Evolutionary conservation across 306 rosid species (phyloP).

Genomic region (Rosa rugosa): DNA sequence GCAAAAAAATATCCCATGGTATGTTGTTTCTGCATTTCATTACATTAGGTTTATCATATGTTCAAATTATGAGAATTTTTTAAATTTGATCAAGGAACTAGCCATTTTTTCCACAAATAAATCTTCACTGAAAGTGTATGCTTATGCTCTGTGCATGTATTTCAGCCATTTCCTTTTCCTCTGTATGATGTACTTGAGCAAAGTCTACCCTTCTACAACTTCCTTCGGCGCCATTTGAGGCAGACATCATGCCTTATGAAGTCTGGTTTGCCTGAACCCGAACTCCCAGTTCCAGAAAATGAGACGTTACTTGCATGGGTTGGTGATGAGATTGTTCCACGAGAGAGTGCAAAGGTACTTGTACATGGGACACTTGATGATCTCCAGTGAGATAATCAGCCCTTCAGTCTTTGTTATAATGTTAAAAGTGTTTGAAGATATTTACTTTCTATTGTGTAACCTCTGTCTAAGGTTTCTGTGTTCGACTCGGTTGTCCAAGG

Average conservation of each 20-base stretch:
- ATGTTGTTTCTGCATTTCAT: slow-evolving; percentile 15
- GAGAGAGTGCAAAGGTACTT: slow-evolving; percentile 80
- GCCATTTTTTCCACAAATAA: not conserved
- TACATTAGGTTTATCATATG: not conserved
- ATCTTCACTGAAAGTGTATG: slow-evolving; percentile 1
- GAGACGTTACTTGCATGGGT: slow-evolving; percentile 86
- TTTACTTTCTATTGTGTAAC: slow-evolving; percentile 25
- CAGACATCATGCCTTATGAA: slow-evolving; percentile 45
- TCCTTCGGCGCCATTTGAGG: slow-evolving; percentile 61
- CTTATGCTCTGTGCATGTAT: slow-evolving; percentile 19
- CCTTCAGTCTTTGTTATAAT: slow-evolving; percentile 22
- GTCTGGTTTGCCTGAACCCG: slow-evolving; percentile 60
- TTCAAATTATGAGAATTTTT: not conserved
- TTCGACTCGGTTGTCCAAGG: slow-evolving; percentile 92
- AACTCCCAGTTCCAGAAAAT: slow-evolving; percentile 84
- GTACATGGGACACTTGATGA: slow-evolving; percentile 4
- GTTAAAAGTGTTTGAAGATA: slow-evolving; percentile 21
- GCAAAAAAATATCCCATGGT: slow-evolving; percentile 60
- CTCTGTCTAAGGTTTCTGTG: slow-evolving; percentile 66
- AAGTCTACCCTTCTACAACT: slow-evolving; percentile 70
- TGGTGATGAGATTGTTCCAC: slow-evolving; percentile 73
- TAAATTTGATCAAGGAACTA: not conserved
- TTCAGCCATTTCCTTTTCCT: slow-evolving; percentile 69
- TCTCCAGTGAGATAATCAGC: slow-evolving; percentile 14
- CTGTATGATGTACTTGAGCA: slow-evolving; percentile 66